These are phyloP conservation scores for Microascus cirrosus DNA, from an alignment of 2,329 filamentous ascomycete species.

Conservation along the genomic window DNA sequence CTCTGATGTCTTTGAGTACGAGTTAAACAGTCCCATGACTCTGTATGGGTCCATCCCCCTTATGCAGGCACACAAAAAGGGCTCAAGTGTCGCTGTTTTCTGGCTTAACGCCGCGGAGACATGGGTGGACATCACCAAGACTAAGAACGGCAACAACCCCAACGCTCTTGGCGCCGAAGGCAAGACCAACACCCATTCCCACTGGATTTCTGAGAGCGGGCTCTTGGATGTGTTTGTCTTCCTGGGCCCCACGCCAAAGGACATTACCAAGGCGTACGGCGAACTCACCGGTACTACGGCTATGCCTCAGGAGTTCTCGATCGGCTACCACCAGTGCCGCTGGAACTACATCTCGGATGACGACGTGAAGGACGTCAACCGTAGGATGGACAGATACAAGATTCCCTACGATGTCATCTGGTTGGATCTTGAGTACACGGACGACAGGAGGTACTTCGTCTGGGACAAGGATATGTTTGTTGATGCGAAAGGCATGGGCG, in stretches of 20 bases:
- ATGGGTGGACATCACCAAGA: conserved; percentile 90
- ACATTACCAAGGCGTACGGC: conserved; percentile 71
- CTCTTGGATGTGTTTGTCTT: conserved; percentile 90
- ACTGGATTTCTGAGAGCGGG: conserved; percentile 94
- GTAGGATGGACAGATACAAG: conserved; percentile 87
- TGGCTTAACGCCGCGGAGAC: conserved; percentile 97
- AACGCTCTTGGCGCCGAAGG: conserved; percentile 59
- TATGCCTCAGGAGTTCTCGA: conserved; percentile 82
- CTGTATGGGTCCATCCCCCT: conserved; percentile 95
- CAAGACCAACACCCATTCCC: conserved; percentile 72
- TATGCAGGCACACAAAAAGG: conserved; percentile 93
- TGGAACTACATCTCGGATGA: conserved; percentile 99
- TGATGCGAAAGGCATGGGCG: conserved; percentile 75
- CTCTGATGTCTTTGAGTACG: conserved; percentile 94
- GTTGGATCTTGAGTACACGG: conserved; percentile 96
- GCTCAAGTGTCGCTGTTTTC: conserved; percentile 89
- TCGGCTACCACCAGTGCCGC: conserved; percentile 93
- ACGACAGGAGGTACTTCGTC: conserved; percentile 96
- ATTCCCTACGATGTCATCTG: conserved; percentile 99
- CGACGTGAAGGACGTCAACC: conserved; percentile 92
- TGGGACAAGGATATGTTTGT: conserved; percentile 87
- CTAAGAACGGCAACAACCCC: conserved; percentile 62
- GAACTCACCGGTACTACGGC: conserved; percentile 87
- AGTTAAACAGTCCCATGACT: conserved; percentile 95
- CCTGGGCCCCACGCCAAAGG: conserved; percentile 74